Evolutionary conservation across 2,329 filamentous ascomycete species (phyloP).

Genomic region (Diplodia mutila): DNA sequence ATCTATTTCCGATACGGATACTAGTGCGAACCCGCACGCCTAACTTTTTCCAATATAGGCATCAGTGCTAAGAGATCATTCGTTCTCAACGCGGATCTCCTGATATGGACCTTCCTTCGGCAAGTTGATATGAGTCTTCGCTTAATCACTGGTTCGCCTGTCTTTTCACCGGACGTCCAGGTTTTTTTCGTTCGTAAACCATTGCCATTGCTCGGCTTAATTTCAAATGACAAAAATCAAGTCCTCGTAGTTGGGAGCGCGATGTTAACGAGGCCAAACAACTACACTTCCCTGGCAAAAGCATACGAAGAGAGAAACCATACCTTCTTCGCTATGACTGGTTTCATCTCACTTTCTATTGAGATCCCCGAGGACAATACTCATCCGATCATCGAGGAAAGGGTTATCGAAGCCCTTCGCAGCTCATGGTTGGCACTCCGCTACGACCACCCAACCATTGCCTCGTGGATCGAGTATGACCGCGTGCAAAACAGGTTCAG

Average conservation of each 20-base stretch:
- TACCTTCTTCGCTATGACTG: slow-evolving; percentile 50
- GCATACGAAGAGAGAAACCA: slow-evolving; percentile 45
- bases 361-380: not conserved
- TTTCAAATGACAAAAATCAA: not conserved
- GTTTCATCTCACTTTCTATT: slow-evolving; percentile 39
- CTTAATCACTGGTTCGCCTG: not conserved
- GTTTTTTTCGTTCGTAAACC: not conserved
- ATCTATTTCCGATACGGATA: no score
- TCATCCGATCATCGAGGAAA: no score
- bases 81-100: not conserved
- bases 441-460: no score
- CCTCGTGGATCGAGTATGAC: no score
- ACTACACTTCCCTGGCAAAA: slow-evolving; percentile 45
- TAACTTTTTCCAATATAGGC: not conserved
- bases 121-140: not conserved
- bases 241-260: slow-evolving; percentile 39
- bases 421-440: no score
- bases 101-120: not conserved
- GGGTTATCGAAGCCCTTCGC: no score
- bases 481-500: no score
- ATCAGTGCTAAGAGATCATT: not conserved
- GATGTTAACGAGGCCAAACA: slow-evolving; percentile 49
- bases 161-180: not conserved
- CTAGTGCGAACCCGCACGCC: not conserved
- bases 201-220: not conserved